Percentiles rank a stretch among this genome's conserved stretches.
phyloP scores from a whole-genome alignment of 768 basidiomycete genomes.

The Megacollybia marginata region DNA sequence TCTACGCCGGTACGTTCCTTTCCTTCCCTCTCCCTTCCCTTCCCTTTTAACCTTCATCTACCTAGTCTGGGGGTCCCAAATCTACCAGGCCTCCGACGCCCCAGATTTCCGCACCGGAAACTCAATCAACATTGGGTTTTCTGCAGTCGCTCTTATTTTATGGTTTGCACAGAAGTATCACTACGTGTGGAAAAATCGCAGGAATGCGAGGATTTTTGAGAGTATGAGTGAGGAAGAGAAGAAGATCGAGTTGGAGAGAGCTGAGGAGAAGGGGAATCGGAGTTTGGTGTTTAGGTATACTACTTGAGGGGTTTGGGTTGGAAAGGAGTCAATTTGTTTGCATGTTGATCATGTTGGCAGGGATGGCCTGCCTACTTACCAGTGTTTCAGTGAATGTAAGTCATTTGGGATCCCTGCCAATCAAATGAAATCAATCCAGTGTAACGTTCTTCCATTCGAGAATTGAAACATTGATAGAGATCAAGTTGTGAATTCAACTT shows the following conservation, averaged over 20 bases:
- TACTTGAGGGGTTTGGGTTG: no score
- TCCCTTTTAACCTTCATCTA: no score
- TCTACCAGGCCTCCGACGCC: conserved; percentile 29
- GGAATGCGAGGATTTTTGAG: conserved; percentile 12
- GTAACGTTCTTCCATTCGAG: no score
- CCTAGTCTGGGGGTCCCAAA: conserved; percentile 22
- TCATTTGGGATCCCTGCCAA: no score
- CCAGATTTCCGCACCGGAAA: conserved; percentile 25
- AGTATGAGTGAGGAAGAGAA: conserved; percentile 17
- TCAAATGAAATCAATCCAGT: no score
- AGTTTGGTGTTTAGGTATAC: conserved; percentile 27
- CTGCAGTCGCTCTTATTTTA: conserved; percentile 5
- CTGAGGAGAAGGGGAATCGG: conserved; percentile 24
- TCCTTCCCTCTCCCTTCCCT: conserved; percentile 17
- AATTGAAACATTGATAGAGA: no score
- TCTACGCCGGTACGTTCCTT: conserved; percentile 8
- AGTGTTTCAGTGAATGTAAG: no score
- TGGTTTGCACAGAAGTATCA: conserved; percentile 12
- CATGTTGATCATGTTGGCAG: no score
- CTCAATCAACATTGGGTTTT: conserved; percentile 11
- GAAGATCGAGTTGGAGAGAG: conserved; percentile 16
- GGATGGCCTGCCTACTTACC: no score
- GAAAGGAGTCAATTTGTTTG: no score
- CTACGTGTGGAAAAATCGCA: conserved; percentile 7
- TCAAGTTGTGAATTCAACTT: no score